Base-by-base conservation (phyloP, 306 rosid genomes). In the Morella rubra region DNA sequence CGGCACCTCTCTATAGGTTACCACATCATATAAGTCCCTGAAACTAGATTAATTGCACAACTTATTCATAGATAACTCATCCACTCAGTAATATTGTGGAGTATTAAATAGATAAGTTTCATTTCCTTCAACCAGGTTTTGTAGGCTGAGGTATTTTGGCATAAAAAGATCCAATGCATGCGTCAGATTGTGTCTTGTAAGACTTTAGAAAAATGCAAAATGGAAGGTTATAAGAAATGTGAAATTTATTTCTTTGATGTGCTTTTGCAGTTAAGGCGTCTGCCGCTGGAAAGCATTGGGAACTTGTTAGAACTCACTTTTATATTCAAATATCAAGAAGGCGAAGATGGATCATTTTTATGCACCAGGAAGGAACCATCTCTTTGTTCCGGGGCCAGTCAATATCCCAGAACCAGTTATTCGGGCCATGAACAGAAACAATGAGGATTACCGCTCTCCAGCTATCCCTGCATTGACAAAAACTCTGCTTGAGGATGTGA, bases 351-450 rank as follows among this genome's bases (percentile, higher is more conserved):
- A 96, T 79, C 74, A 89, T 40, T 74, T 89, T 5, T 66, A 96
- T 86, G 99, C 75, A 85, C 98, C 99, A 41, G 99, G 99, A 86
- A 91, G 86, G 74, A 81, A 92, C 93, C 99, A 96, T 76, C 98
- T 96, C 82, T 96, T 96, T 80, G 99, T 96, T 69, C 99, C 99
- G 2, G 99, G 99, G 84, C 99, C 99, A 0, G 99, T 96, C 74
- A 96, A 96, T 86, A 92, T 96, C 81, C 99, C 98, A 0, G 99
- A 96, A 55, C 91, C 82, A 12, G 92, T 96, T 82, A 78, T 92
- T 40, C 89, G 99, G 51, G 93, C 99, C 1, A 96, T 96, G 99
- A 90, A 86, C 87, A 70, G 99, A 71, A 96, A 96, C 91, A 96
- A 96, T 44, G 98, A 96, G 86, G 99, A 96, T 79, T 92, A 96